Percentiles rank a stretch among this genome's conserved stretches.
Evolutionary conservation across 345 rosid species (phyloP).

Genomic region (Lumnitzera racemosa): DNA sequence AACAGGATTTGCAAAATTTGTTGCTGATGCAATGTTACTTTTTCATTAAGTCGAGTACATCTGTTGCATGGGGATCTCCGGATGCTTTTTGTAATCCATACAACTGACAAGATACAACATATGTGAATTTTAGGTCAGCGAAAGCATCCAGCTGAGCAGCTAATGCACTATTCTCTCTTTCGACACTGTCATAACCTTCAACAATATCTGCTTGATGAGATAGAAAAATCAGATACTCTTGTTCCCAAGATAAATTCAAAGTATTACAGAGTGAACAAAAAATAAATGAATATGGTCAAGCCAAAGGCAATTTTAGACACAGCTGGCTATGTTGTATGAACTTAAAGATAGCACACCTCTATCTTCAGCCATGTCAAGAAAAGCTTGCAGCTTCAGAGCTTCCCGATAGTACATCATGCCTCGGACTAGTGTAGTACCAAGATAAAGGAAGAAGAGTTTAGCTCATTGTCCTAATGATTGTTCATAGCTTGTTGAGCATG

Average conservation of each 20-base stretch:
- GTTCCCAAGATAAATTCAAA: no score
- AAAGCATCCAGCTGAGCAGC: constrained; percentile 70
- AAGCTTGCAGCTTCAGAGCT: constrained; percentile 80
- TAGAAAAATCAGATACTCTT: background rate
- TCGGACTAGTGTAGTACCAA: constrained; percentile 48
- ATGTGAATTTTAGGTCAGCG: constrained; percentile 83
- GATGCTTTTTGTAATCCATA: constrained; percentile 71
- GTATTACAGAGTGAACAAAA: background rate
- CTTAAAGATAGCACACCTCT: constrained; percentile 42
- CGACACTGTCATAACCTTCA: constrained; percentile 65
- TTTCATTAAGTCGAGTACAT: constrained; percentile 71
- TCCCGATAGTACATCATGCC: constrained; percentile 97
- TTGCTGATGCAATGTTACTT: constrained; percentile 34
- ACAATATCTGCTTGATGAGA: constrained; percentile 54
- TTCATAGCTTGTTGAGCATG: no score
- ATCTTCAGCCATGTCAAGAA: constrained; percentile 71
- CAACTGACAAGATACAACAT: constrained; percentile 78
- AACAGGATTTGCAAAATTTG: background rate
- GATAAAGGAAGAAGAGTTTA: constrained; percentile 1
- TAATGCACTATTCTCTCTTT: constrained; percentile 53
- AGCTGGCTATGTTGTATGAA: no score
- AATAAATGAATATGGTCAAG: background rate
- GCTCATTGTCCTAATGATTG: background rate
- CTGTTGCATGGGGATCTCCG: constrained; percentile 86
- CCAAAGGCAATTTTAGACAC: no score